Evolutionary conservation across 208 protist species (phyloP).

Genomic region (Herpetomonas samuelpessoai): DNA sequence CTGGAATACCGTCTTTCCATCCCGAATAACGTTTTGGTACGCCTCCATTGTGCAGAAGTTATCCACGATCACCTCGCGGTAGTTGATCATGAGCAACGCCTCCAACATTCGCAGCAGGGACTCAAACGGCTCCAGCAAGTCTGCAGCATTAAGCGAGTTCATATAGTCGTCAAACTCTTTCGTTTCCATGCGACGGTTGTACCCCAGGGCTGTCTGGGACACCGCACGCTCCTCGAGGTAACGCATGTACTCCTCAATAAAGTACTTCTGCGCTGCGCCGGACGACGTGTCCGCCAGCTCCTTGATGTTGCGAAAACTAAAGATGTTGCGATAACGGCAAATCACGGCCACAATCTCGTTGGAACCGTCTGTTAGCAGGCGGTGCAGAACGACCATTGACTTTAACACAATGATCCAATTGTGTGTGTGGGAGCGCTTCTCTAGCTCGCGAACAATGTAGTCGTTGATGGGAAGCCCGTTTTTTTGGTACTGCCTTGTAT

Average conservation of each 20-base stretch:
- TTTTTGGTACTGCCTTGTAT: constrained; percentile 24
- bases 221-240: constrained; percentile 55
- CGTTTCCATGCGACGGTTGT: constrained; percentile 41
- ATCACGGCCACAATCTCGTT: constrained; percentile 53
- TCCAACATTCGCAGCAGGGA: constrained; percentile 34
- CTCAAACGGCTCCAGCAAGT: constrained; percentile 36
- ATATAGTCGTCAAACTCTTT: constrained; percentile 47
- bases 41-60: constrained; percentile 80
- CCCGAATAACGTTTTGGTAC: constrained; percentile 51
- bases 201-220: constrained; percentile 31
- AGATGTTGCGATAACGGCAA: constrained; percentile 44
- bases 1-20: constrained; percentile 65
- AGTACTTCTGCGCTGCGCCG: constrained; percentile 39
- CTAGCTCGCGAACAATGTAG: constrained; percentile 73
- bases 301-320: constrained; percentile 45
- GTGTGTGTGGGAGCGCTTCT: constrained; percentile 74
- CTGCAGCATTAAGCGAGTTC: constrained; percentile 33
- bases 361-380: constrained; percentile 62
- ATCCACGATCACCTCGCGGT: constrained; percentile 56
- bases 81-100: constrained; percentile 30
- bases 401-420: constrained; percentile 88
- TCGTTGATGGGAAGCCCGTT: constrained; percentile 27
- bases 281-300: constrained; percentile 44
- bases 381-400: constrained; percentile 71
- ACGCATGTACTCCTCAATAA: constrained; percentile 64